Base-by-base conservation (phyloP, 805 yeast genomes). In the Spathaspora hagerdaliae region DNA sequence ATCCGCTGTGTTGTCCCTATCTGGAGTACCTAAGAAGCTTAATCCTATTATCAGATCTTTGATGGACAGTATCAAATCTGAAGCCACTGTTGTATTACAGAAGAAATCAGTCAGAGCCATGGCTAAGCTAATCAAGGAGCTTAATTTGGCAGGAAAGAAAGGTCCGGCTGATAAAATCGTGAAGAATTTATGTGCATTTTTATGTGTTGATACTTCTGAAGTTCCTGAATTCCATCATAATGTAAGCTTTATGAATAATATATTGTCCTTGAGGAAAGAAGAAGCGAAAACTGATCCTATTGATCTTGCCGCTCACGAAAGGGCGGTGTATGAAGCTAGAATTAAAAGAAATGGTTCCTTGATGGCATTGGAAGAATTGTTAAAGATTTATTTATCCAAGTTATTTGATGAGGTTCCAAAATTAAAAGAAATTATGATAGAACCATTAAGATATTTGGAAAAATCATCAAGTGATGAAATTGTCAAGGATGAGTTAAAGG, bases 131-230 rank as follows among this genome's bases (percentile, higher is more conserved):
- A 79, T 90, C 34, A 58, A 65, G n/a, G 77, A 78, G 50, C 76
- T 95, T 45, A 72, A 80, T 32, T 60, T 60, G 1, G 66, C 65
- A 5, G 81, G 79, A 7, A 89, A 90, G 58, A 61, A 60, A n/a
- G 82, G 82, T 33, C 94, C 92, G 1, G 82, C 92, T 2, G 95
- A 88, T 54, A 94, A 94, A 60, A 85, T 95, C 51, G 80, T 88
- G 38, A 92, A 88, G 61, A 94, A 94, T 58, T 68, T 95, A 45
- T 87, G 96, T 67, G 96, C 92, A 0, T 92, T 92, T 60, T 60
- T 94, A 42, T 94, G 99, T 67, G 97, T 91, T 31, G 99, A 92
- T 60, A 89, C 97, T 0, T 80, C 94, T 3, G 97, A 91, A 59
- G 97, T 92, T 31, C 99, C 99, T 2, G 97, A 89, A 57, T 94